These are phyloP conservation scores for Primulina eburnea DNA, from an alignment of 257 asterid genomes.

Conservation along the genomic window DNA sequence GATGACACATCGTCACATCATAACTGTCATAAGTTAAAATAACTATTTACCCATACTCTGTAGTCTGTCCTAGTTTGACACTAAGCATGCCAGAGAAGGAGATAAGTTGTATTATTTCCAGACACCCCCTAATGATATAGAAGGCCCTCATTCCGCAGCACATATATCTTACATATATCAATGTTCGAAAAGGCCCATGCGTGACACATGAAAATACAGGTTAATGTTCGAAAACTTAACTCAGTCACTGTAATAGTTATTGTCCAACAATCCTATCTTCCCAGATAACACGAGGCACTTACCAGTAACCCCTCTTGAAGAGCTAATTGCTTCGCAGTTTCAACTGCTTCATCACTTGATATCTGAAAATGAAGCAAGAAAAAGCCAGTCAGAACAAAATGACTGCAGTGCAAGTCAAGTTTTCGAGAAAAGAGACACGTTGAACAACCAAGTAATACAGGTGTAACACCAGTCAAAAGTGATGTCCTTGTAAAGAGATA, in stretches of 20 bases:
- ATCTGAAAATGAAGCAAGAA: conserved; percentile 44
- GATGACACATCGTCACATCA: background rate
- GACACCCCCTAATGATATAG: background rate
- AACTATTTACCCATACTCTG: background rate
- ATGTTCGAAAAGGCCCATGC: background rate
- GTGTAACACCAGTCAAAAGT: background rate
- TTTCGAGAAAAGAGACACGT: background rate
- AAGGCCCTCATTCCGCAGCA: background rate
- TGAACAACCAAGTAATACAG: background rate
- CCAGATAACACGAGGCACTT: conserved; percentile 30
- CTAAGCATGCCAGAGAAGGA: background rate
- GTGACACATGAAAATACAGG: conserved; percentile 1
- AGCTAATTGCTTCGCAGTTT: conserved; percentile 86
- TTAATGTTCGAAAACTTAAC: background rate
- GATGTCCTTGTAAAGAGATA: background rate
- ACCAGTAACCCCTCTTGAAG: conserved; percentile 96
- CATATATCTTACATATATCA: conserved; percentile 1
- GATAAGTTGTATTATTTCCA: background rate
- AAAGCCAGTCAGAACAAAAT: conserved; percentile 12
- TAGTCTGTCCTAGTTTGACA: background rate
- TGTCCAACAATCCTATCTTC: conserved; percentile 1
- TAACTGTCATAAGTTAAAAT: background rate
- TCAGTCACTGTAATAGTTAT: background rate
- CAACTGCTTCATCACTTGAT: conserved; percentile 88
- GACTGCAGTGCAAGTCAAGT: background rate